phyloP scores from a whole-genome alignment of 768 basidiomycete genomes.

The Boletus sp. region DNA sequence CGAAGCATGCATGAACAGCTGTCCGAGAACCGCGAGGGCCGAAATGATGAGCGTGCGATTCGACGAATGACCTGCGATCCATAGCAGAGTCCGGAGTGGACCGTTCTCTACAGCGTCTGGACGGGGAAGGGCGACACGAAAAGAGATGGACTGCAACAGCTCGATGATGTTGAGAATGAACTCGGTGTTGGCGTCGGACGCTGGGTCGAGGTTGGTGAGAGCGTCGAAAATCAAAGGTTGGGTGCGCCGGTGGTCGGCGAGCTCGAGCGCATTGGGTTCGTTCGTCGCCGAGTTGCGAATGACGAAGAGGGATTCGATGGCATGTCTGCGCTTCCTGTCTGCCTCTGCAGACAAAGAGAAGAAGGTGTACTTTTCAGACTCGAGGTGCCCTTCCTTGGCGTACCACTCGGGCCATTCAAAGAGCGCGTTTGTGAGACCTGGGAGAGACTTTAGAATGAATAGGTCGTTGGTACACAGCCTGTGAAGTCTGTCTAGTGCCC shows the following conservation, averaged over 20 bases:
- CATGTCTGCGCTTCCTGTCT: slow-evolving; percentile 62
- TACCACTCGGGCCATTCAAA: slow-evolving; percentile 92
- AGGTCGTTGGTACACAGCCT: slow-evolving; percentile 77
- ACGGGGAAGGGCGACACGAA: slow-evolving; percentile 39
- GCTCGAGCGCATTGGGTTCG: slow-evolving; percentile 61
- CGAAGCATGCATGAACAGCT: slow-evolving; percentile 58
- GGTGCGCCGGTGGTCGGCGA: slow-evolving; percentile 59
- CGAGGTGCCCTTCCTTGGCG: slow-evolving; percentile 56
- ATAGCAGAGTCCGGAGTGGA: slow-evolving; percentile 57
- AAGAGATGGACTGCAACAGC: slow-evolving; percentile 61
- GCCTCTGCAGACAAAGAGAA: slow-evolving; percentile 56
- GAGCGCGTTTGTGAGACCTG: slow-evolving; percentile 79
- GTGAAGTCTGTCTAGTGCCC: slow-evolving; percentile 86
- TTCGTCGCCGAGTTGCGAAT: slow-evolving; percentile 82
- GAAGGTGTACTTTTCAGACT: slow-evolving; percentile 42
- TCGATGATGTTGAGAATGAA: slow-evolving; percentile 72
- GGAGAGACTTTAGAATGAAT: slow-evolving; percentile 68
- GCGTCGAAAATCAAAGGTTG: slow-evolving; percentile 64
- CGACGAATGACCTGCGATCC: slow-evolving; percentile 52
- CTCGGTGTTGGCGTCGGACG: slow-evolving; percentile 68
- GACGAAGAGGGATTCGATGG: slow-evolving; percentile 82
- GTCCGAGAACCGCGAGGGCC: slow-evolving; percentile 56
- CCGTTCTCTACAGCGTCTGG: slow-evolving; percentile 39
- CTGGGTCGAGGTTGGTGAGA: slow-evolving; percentile 57
- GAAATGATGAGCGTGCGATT: slow-evolving; percentile 79